Base-by-base conservation (phyloP, 139 green algal genomes). In the Volvox africanus region DNA sequence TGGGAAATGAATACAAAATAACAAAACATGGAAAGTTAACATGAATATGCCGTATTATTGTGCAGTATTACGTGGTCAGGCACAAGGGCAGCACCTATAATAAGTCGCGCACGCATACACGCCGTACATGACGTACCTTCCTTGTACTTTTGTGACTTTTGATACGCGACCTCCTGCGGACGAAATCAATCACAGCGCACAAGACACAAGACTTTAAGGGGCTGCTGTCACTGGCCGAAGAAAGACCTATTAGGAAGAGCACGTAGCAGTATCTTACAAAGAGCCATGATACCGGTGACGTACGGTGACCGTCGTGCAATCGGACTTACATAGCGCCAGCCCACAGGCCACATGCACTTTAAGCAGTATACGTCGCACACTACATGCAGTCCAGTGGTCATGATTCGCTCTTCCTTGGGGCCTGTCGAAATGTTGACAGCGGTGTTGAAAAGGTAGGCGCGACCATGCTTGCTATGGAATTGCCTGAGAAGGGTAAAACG, bases 71-170 rank as follows among this genome's bases (percentile, higher is more conserved):
- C 9, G 44, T 55, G 44, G 44, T 55, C 44, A 55, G 44, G 44
- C 44, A 55, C 6, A 16, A 28, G 21, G 65, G 65, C 65, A 2
- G 65, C 65, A 73, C 11, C 65, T 24, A 16, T 73, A 73, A 6
- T 73, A 73, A 73, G 5, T 28, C 21, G 65, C 65, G 11, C 65
- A 73, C 65, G 65, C 65, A 28, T 28, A 6, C 65, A 73, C 11
- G 24, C 65, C 65, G 65, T 28, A 73, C 65, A 73, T 2, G 65
- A 6, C 65, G 97, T 97, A 32, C 97, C 94, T 82, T 98, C 96
- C 62, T 99, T 99, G 95, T 99, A 99, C 91, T 98, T 98, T 50
- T 99, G 96, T 55, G 88, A 96, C 86, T 97, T 95, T 85, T 99
- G 97, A 68, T 94, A 96, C 2, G 96, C 97, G 32, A 92, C 80